These are phyloP conservation scores for Cystobasidium onofrii DNA, from an alignment of 768 basidiomycete species.

Conservation along the genomic window DNA sequence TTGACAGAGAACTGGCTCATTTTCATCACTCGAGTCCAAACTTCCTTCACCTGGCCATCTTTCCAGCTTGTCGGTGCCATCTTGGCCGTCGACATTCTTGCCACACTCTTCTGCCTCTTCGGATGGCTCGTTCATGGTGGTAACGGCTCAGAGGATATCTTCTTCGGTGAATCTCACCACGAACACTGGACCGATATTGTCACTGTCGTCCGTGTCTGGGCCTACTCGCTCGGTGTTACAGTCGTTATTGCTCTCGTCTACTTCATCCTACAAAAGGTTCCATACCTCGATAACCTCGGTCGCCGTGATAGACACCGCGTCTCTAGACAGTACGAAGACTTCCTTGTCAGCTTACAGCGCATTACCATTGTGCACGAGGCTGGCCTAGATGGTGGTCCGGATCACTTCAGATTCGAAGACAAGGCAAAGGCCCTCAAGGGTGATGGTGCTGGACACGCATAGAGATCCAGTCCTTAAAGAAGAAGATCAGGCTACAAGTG, in stretches of 20 bases:
- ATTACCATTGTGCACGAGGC: conserved; percentile 50
- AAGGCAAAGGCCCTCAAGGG: conserved; percentile 29
- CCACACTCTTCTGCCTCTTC: conserved; percentile 48
- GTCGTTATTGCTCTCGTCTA: conserved; percentile 47
- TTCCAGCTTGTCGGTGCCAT: conserved; percentile 47
- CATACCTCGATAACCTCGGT: conserved; percentile 49
- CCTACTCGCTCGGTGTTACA: conserved; percentile 48
- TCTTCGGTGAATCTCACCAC: conserved; percentile 23
- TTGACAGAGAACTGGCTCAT: conserved; percentile 49
- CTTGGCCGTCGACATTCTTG: conserved; percentile 47
- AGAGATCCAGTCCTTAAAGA: background rate
- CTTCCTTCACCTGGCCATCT: conserved; percentile 46
- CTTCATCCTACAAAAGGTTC: conserved; percentile 47
- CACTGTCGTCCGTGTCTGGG: conserved; percentile 49
- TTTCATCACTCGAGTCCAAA: conserved; percentile 39
- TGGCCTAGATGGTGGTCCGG: conserved; percentile 30
- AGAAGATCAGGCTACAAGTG: no score
- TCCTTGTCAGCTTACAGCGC: conserved; percentile 48
- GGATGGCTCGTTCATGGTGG: conserved; percentile 50
- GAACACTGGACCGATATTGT: conserved; percentile 48
- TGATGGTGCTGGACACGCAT: background rate
- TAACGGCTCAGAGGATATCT: conserved; percentile 32
- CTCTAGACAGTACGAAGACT: conserved; percentile 44
- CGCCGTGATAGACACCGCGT: conserved; percentile 39
- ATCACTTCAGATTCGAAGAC: conserved; percentile 25